Percentiles rank a stretch among this genome's conserved stretches.
Evolutionary conservation across 805 yeast genomes (phyloP).

Genomic region (Ogataea henricii): DNA sequence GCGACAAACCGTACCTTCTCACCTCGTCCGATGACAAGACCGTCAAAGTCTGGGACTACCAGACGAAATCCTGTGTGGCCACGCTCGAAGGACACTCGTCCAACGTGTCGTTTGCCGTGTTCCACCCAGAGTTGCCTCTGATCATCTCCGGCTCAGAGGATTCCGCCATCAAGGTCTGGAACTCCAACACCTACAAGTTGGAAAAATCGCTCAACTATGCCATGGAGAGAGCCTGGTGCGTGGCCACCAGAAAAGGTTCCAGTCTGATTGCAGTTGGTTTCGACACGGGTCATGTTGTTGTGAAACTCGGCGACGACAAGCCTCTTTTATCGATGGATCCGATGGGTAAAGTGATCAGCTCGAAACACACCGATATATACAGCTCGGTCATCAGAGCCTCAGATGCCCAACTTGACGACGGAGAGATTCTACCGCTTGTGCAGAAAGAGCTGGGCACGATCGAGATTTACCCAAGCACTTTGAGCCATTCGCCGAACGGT

Average conservation of each 20-base stretch:
- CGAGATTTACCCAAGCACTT: slow-evolving; percentile 86
- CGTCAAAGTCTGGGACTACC: slow-evolving; percentile 93
- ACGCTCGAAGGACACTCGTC: slow-evolving; percentile 91
- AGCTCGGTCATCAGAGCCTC: slow-evolving; percentile 72
- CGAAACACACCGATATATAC: slow-evolving; percentile 87
- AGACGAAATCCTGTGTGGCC: slow-evolving; percentile 93
- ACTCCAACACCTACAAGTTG: slow-evolving; percentile 86
- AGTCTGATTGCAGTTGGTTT: slow-evolving; percentile 89
- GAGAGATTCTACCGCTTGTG: slow-evolving; percentile 73
- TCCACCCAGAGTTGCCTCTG: slow-evolving; percentile 96
- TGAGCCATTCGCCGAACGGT: slow-evolving; percentile 95
- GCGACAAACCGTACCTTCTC: slow-evolving; percentile 94
- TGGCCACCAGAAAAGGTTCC: slow-evolving; percentile 69
- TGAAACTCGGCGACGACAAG: slow-evolving; percentile 90
- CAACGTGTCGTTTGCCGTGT: slow-evolving; percentile 94
- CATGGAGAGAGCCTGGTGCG: slow-evolving; percentile 97
- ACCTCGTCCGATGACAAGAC: slow-evolving; percentile 91
- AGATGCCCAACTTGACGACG: slow-evolving; percentile 72
- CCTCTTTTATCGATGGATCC: slow-evolving; percentile 94
- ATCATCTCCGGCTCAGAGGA: slow-evolving; percentile 97
- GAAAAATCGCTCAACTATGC: slow-evolving; percentile 91
- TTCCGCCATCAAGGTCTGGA: slow-evolving; percentile 93
- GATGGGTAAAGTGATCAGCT: slow-evolving; percentile 88
- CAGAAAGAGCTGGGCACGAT: slow-evolving; percentile 93
- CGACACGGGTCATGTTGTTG: slow-evolving; percentile 89